Evolutionary conservation across 2,329 filamentous ascomycete genomes (phyloP).

Genomic region (Ambrosiella cleistominuta): DNA sequence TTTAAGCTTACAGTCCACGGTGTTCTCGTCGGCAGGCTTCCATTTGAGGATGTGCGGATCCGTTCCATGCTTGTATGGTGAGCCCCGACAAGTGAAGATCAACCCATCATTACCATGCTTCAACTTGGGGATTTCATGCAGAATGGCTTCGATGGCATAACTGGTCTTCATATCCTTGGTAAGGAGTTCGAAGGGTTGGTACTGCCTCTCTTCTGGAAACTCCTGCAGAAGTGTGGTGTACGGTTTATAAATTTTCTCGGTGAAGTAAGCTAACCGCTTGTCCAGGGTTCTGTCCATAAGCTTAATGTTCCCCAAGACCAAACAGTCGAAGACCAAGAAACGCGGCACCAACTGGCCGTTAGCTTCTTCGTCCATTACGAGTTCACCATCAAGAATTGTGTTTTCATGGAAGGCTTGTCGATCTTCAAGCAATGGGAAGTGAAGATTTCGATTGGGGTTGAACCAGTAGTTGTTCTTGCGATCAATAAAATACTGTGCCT

Average conservation of each 20-base stretch:
- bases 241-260: constrained; percentile 55
- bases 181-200: constrained; percentile 63
- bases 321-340: constrained; percentile 86
- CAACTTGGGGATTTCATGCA: constrained; percentile 65
- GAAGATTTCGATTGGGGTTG: constrained; percentile 49
- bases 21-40: constrained; percentile 93
- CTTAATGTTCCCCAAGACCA: constrained; percentile 60
- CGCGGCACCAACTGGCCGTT: constrained; percentile 53
- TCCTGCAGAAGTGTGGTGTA: constrained; percentile 45
- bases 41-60: constrained; percentile 92
- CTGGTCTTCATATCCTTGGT: constrained; percentile 80
- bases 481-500: constrained; percentile 85
- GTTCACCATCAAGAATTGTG: constrained; percentile 81
- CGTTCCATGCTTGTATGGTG: constrained; percentile 74
- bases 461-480: constrained; percentile 96
- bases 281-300: constrained; percentile 67
- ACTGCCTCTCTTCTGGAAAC: constrained; percentile 51
- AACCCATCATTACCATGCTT: constrained; percentile 91
- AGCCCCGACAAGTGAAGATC: constrained; percentile 89
- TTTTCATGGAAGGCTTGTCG: constrained; percentile 53
- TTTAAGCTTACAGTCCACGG: constrained; percentile 72
- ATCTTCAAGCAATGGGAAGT: constrained; percentile 59
- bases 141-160: constrained; percentile 86
- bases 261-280: constrained; percentile 77
- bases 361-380: constrained; percentile 65